Conservation (phyloP, 2,329 filamentous ascomycete species). For the Trichoderma hamatum region DNA sequence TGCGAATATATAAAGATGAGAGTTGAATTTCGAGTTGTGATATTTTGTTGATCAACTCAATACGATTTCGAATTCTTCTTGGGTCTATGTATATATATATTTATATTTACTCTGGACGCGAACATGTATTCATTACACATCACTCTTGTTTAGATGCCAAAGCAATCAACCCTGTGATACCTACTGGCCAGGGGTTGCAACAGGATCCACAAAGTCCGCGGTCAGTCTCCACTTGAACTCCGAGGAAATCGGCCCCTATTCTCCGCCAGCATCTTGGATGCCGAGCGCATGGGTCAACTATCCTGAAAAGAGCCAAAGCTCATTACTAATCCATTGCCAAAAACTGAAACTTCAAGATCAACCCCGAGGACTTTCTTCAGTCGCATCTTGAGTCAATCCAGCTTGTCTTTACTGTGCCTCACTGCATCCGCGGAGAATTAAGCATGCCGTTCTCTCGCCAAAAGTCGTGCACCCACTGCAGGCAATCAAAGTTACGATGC, state of each 20-base stretch:
- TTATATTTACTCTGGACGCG: neutral
- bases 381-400: neutral
- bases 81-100: neutral
- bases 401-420: neutral
- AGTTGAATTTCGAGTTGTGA: neutral
- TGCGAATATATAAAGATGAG: neutral
- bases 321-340: neutral
- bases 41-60: neutral
- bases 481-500: conserved; percentile 5
- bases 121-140: neutral
- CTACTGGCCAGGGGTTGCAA: neutral
- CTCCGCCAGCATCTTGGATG: neutral
- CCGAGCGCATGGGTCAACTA: neutral
- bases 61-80: neutral
- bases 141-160: neutral
- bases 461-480: conserved; percentile 18
- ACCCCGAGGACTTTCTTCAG: conserved; percentile 11
- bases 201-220: conserved; percentile 12
- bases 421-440: neutral
- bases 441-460: conserved; percentile 12
- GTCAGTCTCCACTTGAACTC: conserved; percentile 16
- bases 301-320: neutral
- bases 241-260: neutral
- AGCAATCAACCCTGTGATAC: neutral
- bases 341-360: neutral